These are phyloP conservation scores for Russula lepida DNA, from an alignment of 768 basidiomycete genomes.

Conservation along the genomic window DNA sequence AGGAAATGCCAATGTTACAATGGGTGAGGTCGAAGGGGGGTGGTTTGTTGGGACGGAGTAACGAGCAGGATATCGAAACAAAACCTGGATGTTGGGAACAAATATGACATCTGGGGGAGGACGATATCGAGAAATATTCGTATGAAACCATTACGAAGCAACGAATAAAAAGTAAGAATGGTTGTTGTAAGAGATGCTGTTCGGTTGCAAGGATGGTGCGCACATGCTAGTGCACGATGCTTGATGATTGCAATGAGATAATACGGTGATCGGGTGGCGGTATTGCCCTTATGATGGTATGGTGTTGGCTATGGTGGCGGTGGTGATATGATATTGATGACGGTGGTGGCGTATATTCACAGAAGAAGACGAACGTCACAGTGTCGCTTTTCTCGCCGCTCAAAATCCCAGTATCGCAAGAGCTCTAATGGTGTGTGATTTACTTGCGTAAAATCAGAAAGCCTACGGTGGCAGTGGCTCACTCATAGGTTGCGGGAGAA, in stretches of 20 bases:
- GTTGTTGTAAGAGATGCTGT: neutral
- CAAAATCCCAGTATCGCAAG: neutral
- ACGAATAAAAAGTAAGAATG: slow-evolving; percentile 2
- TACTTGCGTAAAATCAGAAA: neutral
- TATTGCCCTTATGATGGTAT: neutral
- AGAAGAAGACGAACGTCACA: neutral
- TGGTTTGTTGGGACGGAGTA: neutral
- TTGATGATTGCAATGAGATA: slow-evolving; percentile 1
- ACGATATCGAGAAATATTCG: slow-evolving; percentile 4
- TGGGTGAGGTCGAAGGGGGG: neutral
- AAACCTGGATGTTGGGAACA: slow-evolving; percentile 4
- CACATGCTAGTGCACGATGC: neutral
- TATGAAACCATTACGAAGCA: slow-evolving; percentile 5
- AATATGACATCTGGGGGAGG: neutral
- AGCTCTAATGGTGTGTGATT: neutral
- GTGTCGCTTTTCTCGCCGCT: neutral
- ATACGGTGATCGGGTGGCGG: neutral
- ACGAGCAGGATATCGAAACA: slow-evolving; percentile 8
- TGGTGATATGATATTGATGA: neutral
- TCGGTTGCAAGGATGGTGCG: neutral
- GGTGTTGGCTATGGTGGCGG: neutral
- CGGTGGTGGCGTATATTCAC: neutral
- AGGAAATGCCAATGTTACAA: neutral
- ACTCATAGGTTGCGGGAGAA: neutral
- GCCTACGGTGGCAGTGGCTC: neutral